A percentile compares a stretch with the other conserved stretches of the same genome.
Conservation (phyloP, 352 stramenopile species). For the Phytophthora constricta region DNA sequence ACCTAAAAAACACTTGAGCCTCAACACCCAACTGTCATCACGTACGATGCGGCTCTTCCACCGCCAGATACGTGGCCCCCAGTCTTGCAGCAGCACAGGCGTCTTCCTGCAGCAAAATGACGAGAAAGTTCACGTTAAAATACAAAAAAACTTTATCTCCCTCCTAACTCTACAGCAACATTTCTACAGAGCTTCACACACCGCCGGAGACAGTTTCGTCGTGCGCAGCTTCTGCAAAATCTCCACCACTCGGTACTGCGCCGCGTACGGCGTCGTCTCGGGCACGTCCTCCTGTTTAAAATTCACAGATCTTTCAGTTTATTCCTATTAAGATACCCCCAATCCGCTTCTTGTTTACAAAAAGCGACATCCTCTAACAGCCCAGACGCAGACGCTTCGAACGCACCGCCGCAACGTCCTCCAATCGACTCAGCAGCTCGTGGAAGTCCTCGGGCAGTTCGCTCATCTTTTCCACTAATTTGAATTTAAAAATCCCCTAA, state of each 20-base stretch:
- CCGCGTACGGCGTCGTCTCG: slow-evolving; percentile 54
- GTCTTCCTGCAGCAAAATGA: slow-evolving; percentile 37
- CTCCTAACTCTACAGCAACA: too few species aligned
- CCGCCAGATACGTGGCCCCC: slow-evolving; percentile 54
- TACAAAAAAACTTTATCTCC: neutral
- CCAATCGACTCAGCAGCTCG: slow-evolving; percentile 36
- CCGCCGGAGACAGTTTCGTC: slow-evolving; percentile 33
- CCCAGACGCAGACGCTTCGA: neutral
- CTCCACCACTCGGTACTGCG: slow-evolving; percentile 61
- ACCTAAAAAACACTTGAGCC: too few species aligned
- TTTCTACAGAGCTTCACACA: slow-evolving; percentile 27
- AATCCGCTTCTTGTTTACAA: neutral
- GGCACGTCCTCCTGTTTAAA: slow-evolving; percentile 49
- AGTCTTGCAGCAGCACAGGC: slow-evolving; percentile 40
- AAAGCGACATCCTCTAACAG: neutral
- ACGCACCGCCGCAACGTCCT: slow-evolving; percentile 43
- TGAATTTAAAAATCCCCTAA: neutral
- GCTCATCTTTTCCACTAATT: slow-evolving; percentile 6
- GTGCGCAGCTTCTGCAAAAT: slow-evolving; percentile 62
- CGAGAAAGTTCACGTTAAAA: neutral
- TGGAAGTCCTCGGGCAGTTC: slow-evolving; percentile 44
- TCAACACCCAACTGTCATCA: slow-evolving; percentile 2
- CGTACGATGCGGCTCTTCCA: slow-evolving; percentile 73
- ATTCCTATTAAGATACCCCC: neutral
- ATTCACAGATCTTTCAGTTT: neutral